Conservation (phyloP, 495 filamentous ascomycete genomes). For the Aspergillus mulundensis region DNA sequence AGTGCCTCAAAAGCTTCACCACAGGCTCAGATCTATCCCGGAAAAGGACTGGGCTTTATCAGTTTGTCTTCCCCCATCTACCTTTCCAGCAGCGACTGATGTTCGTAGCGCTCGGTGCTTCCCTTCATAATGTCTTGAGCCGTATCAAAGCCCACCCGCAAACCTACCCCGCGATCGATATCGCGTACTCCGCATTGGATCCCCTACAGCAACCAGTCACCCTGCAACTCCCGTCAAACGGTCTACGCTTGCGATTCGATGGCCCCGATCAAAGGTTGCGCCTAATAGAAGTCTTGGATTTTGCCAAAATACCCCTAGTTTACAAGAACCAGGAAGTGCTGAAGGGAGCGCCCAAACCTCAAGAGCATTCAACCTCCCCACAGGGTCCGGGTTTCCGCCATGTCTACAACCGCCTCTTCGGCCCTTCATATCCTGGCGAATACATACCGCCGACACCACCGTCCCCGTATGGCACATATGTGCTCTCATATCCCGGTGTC, state of each 20-base stretch:
- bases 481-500: slow-evolving; percentile 89
- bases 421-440: slow-evolving; percentile 88
- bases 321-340: slow-evolving; percentile 85
- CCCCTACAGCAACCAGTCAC: slow-evolving; percentile 71
- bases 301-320: slow-evolving; percentile 74
- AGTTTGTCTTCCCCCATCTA: slow-evolving; percentile 44
- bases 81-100: slow-evolving; percentile 21
- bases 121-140: slow-evolving; percentile 81
- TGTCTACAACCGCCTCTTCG: slow-evolving; percentile 86
- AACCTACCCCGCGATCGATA: slow-evolving; percentile 74
- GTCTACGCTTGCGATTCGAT: slow-evolving; percentile 86
- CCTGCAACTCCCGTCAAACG: slow-evolving; percentile 74
- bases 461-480: slow-evolving; percentile 63
- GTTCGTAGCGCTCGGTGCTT: slow-evolving; percentile 71
- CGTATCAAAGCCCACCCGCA: slow-evolving; percentile 80
- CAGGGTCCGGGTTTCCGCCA: slow-evolving; percentile 80
- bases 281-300: slow-evolving; percentile 86
- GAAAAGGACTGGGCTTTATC: slow-evolving; percentile 73
- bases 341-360: slow-evolving; percentile 50
- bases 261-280: slow-evolving; percentile 88
- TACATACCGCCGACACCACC: slow-evolving; percentile 60
- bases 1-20: slow-evolving; percentile 38
- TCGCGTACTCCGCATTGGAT: slow-evolving; percentile 65
- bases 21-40: slow-evolving; percentile 68
- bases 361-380: slow-evolving; percentile 35